phyloP scores from a whole-genome alignment of 495 filamentous ascomycete species.

The Neurospora sp. region DNA sequence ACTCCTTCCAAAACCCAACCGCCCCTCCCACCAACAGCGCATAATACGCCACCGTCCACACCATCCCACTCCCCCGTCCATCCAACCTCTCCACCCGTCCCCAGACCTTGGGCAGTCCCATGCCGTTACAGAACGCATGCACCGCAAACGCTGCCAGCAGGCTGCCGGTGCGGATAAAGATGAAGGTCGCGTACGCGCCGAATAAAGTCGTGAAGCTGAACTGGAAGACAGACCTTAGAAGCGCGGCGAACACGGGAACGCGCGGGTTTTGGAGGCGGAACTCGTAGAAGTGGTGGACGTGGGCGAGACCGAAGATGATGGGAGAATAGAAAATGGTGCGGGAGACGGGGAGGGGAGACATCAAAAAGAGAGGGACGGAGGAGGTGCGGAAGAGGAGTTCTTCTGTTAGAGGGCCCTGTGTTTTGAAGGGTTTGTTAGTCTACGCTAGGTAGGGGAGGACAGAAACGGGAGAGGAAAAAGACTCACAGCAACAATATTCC shows the following conservation, averaged over 20 bases:
- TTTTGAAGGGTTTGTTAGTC: too few species aligned
- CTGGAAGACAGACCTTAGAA: constrained; percentile 69
- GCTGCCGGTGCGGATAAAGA: constrained; percentile 82
- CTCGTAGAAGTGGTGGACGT: constrained; percentile 94
- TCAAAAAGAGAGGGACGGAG: constrained; percentile 68
- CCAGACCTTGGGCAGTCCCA: constrained; percentile 82
- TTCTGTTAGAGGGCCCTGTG: constrained; percentile 84
- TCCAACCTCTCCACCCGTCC: constrained; percentile 49
- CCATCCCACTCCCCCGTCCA: constrained; percentile 10
- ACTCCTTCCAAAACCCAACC: constrained; percentile 50
- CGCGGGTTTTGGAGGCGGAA: constrained; percentile 73
- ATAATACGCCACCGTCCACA: constrained; percentile 78
- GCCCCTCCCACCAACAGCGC: constrained; percentile 60
- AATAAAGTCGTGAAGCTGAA: constrained; percentile 91
- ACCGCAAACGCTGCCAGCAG: constrained; percentile 59
- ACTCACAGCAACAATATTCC: constrained; percentile 46
- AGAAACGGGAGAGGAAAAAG: too few species aligned
- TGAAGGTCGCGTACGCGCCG: constrained; percentile 80
- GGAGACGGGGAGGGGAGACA: constrained; percentile 50
- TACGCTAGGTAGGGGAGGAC: too few species aligned
- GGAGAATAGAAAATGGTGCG: constrained; percentile 69
- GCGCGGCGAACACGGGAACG: constrained; percentile 44
- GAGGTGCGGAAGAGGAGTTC: constrained; percentile 86
- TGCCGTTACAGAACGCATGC: constrained; percentile 88
- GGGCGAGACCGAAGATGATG: constrained; percentile 87